A percentile compares a stretch with the other conserved stretches of the same genome.
Evolutionary conservation across 2,329 filamentous ascomycete species (phyloP).

Genomic region (Coleophoma crateriformis): DNA sequence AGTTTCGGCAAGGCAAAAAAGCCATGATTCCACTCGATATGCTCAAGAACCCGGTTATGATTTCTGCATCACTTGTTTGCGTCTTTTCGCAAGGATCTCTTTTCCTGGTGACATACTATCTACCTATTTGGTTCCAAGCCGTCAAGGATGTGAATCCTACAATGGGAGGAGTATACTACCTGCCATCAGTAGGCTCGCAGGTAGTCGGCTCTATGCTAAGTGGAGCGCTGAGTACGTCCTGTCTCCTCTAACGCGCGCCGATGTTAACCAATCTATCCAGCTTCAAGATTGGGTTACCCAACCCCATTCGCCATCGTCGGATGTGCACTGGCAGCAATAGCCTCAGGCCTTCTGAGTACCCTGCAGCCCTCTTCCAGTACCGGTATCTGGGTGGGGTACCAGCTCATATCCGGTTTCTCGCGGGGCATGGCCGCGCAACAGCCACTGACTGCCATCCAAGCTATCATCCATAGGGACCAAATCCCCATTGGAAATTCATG

Average conservation of each 20-base stretch:
- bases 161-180: conserved; percentile 28
- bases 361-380: conserved; percentile 9
- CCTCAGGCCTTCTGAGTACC: conserved; percentile 9
- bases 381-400: conserved; percentile 28
- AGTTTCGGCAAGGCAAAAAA: conserved; percentile 28
- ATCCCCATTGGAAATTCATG: conserved; percentile 18
- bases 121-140: conserved; percentile 38
- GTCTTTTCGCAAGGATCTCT: conserved; percentile 18
- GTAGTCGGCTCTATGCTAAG: too few relatives aligned
- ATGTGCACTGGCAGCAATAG: conserved; percentile 9
- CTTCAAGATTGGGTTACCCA: conserved; percentile 23
- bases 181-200: conserved; percentile 10
- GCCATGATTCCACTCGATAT: conserved; percentile 32
- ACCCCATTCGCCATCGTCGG: conserved; percentile 33
- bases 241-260: conserved; percentile 12
- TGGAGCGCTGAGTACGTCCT: too few relatives aligned
- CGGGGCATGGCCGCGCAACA: conserved; percentile 18
- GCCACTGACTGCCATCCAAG: conserved; percentile 15
- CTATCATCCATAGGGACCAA: conserved; percentile 17
- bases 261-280: conserved; percentile 20
- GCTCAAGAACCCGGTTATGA: conserved; percentile 25
- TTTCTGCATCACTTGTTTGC: conserved; percentile 13
- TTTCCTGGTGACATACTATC: conserved; percentile 27
- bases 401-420: conserved; percentile 18
- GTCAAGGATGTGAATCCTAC: conserved; percentile 29